Percentiles rank a stretch among this genome's conserved stretches.
phyloP scores from a whole-genome alignment of 257 asterid species.

The Handroanthus guayacan region DNA sequence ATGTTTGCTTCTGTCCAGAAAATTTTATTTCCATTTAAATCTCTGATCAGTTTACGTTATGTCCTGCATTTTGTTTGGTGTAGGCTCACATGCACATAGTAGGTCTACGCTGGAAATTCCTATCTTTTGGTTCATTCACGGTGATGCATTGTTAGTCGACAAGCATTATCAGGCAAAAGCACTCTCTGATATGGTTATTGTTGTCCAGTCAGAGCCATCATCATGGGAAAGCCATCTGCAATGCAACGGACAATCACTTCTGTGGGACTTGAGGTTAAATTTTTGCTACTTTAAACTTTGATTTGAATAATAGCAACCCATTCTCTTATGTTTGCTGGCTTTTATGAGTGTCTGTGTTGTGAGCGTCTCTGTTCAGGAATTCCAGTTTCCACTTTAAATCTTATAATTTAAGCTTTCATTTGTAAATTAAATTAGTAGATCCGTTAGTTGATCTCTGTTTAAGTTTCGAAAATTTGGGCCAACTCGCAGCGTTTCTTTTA shows the following conservation, averaged over 20 bases:
- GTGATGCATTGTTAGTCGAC: conserved; percentile 89
- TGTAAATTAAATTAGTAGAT: neutral
- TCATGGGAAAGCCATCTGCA: conserved; percentile 99
- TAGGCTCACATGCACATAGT: conserved; percentile 92
- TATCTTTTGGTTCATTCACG: conserved; percentile 91
- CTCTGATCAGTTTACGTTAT: conserved; percentile 19
- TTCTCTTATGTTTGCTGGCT: conserved; percentile 17
- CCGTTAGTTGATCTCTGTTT: conserved; percentile 9
- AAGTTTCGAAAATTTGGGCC: conserved; percentile 16
- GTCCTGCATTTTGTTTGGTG: conserved; percentile 44
- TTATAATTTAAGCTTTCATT: conserved; percentile 2
- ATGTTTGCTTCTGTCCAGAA: conserved; percentile 7
- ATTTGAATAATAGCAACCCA: conserved; percentile 30
- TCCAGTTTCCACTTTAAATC: conserved; percentile 20
- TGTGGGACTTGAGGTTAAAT: conserved; percentile 89
- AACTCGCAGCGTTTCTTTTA: neutral
- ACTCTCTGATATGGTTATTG: conserved; percentile 95
- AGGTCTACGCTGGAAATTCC: conserved; percentile 95
- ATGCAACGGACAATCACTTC: conserved; percentile 85
- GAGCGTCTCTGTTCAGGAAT: conserved; percentile 20
- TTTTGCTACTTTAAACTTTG: conserved; percentile 27
- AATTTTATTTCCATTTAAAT: conserved; percentile 2
- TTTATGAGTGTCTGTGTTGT: conserved; percentile 26
- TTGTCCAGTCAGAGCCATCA: conserved; percentile 94
- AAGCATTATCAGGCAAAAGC: conserved; percentile 96